Base-by-base conservation (phyloP, 257 asterid genomes). In the Craterostigma plantagineum region DNA sequence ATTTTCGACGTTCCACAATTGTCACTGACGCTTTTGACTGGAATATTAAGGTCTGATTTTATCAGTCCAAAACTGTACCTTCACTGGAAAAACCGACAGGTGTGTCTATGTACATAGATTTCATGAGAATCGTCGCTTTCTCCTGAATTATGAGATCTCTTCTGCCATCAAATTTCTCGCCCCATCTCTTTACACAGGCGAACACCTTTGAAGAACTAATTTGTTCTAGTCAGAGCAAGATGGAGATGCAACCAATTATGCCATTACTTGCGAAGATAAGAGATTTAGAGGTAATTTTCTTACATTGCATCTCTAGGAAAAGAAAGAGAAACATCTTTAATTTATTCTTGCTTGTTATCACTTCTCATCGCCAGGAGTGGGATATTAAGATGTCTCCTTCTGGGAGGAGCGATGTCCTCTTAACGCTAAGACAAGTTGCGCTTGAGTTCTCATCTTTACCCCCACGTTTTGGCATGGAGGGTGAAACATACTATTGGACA, bases 401-500 rank as follows among this genome's bases (percentile, higher is more conserved):
- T 34, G 81, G 82, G 56, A 68, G 90, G 55, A 68, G 60, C 48
- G 78, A 75, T 52, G 78, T 76, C 54, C 70, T 82, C 23, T 55
- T 62, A 55, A 54, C 77, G 43, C 66, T 87, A 55, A 78, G 79
- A 35, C 81, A 71, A 58, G 65, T 71, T 61, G 72, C 79, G 52
- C 54, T 66, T 55, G 34, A 61, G 42, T 74, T 70, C 54, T 72
- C 95, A 43, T 69, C 83, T 14, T 55, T 60, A 57, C 92, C 95
- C 48, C 81, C 73, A 43, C 79, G 76, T 51, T 77, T 69, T 62
- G 91, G 91, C 14, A 12, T 87, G 51, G 77, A 55, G 60, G 92
- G 91, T 34, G 98, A 87, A 67, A 76, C 90, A 42, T 79, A 70
- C 66, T 79, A 69, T 73, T 87, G 98, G 98, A 70, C 73, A 33